Conservation (phyloP, 352 stramenopile species). For the Pythium oligandrum region DNA sequence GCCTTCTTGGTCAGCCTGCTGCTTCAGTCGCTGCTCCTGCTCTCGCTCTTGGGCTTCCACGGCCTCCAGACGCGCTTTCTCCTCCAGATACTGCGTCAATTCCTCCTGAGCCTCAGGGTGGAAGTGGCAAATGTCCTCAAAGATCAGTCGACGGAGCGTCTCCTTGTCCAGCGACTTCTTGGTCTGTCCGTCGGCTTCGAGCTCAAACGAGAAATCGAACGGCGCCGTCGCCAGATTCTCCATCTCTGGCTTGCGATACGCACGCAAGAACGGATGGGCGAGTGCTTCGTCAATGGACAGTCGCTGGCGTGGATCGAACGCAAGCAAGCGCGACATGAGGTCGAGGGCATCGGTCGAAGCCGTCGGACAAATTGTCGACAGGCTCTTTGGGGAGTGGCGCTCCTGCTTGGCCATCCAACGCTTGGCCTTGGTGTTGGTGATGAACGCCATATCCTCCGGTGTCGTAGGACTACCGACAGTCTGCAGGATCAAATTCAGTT, state of each 20-base stretch:
- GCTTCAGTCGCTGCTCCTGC: constrained; percentile 15
- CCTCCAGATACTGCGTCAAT: constrained; percentile 40
- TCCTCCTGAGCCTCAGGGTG: constrained; percentile 65
- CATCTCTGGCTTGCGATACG: constrained; percentile 47
- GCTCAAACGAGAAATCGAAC: constrained; percentile 86
- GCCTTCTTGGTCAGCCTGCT: too few species aligned
- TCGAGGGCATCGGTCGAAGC: constrained; percentile 69
- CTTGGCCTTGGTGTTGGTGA: constrained; percentile 81
- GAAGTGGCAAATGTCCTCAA: constrained; percentile 84
- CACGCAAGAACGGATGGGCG: constrained; percentile 69
- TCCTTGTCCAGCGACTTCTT: constrained; percentile 68
- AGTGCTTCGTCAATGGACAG: constrained; percentile 72
- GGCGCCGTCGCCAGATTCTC: constrained; percentile 32
- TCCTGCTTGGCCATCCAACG: constrained; percentile 79
- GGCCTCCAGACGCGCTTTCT: constrained; percentile 37
- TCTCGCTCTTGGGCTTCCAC: constrained; percentile 20
- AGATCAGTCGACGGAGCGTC: constrained; percentile 73
- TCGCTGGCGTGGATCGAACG: constrained; percentile 85
- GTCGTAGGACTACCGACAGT: constrained; percentile 56
- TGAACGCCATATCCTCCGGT: constrained; percentile 61
- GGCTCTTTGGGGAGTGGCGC: constrained; percentile 43
- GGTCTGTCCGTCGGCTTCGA: constrained; percentile 23
- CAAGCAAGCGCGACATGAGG: constrained; percentile 80
- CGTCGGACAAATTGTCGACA: constrained; percentile 45
- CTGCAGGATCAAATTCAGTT: constrained; percentile 87